Percentiles rank a stretch among this genome's conserved stretches.
Evolutionary conservation across 2,329 filamentous ascomycete species (phyloP).

Genomic region (Paraconiothyrium sp.): DNA sequence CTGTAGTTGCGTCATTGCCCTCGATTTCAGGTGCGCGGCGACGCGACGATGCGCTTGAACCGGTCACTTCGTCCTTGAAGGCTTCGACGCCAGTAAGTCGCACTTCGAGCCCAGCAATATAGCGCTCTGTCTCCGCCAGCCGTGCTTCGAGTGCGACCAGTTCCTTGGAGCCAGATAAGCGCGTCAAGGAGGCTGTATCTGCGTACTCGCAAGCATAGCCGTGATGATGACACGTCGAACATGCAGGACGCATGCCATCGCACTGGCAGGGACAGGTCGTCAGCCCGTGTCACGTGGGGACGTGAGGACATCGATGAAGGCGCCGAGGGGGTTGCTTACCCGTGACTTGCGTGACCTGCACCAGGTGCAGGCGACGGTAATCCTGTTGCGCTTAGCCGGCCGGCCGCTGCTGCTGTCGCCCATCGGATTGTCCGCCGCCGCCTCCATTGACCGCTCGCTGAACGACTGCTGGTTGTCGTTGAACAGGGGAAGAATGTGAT

Average conservation of each 20-base stretch:
- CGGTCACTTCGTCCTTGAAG: background rate
- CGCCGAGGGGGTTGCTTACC: constrained; percentile 13
- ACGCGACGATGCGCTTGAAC: background rate
- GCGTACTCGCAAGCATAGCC: constrained; percentile 58
- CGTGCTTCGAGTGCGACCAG: constrained; percentile 25
- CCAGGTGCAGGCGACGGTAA: constrained; percentile 20
- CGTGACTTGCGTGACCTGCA: constrained; percentile 26
- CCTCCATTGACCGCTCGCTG: background rate
- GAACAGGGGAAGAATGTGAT: too few relatives aligned
- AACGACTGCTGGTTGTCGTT: too few relatives aligned
- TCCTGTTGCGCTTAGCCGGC: constrained; percentile 22
- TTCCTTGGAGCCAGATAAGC: constrained; percentile 55
- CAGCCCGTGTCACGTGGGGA: background rate
- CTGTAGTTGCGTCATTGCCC: constrained; percentile 17
- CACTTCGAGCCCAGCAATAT: constrained; percentile 13
- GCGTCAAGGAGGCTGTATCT: constrained; percentile 46
- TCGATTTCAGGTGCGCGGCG: too few relatives aligned
- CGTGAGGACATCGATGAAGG: background rate
- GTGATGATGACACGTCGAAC: constrained; percentile 53
- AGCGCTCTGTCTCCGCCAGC: constrained; percentile 15
- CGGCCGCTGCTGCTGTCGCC: background rate
- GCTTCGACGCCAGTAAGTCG: constrained; percentile 17
- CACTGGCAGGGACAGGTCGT: constrained; percentile 41
- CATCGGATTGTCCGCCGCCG: background rate
- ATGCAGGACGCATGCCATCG: constrained; percentile 55